Conservation (phyloP, 2,329 filamentous ascomycete species). For the Colletotrichum zoysiae region DNA sequence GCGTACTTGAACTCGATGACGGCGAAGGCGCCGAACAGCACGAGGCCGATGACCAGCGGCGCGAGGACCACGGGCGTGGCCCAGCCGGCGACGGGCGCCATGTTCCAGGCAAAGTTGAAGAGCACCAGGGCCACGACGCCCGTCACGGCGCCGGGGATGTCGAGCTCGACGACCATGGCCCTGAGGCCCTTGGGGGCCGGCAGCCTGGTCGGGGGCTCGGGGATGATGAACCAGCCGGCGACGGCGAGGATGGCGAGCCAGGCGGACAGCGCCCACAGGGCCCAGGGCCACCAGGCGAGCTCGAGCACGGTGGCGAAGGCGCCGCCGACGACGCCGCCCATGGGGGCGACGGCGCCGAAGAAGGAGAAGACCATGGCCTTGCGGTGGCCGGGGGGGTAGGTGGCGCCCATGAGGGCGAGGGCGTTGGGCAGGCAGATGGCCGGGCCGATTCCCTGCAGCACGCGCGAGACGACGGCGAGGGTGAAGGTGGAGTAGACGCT, state of each 20-base stretch:
- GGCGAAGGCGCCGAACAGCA: slow-evolving; percentile 68
- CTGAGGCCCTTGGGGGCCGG: slow-evolving; percentile 33
- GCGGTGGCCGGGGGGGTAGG: slow-evolving; percentile 67
- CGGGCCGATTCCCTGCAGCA: slow-evolving; percentile 70
- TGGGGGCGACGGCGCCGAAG: slow-evolving; percentile 61
- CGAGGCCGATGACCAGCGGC: slow-evolving; percentile 67
- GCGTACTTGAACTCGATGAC: slow-evolving; percentile 65
- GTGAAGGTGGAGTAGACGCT: slow-evolving; percentile 45
- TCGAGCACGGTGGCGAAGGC: slow-evolving; percentile 55
- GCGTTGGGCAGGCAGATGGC: slow-evolving; percentile 74
- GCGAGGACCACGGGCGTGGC: slow-evolving; percentile 66
- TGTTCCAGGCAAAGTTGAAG: slow-evolving; percentile 77
- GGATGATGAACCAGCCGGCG: slow-evolving; percentile 52
- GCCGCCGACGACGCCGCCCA: slow-evolving; percentile 59
- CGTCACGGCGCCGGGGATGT: slow-evolving; percentile 54
- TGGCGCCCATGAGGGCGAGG: slow-evolving; percentile 70
- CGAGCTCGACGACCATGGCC: slow-evolving; percentile 50
- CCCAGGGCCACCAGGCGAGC: slow-evolving; percentile 62
- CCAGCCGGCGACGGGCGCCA: slow-evolving; percentile 73
- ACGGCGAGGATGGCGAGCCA: slow-evolving; percentile 51
- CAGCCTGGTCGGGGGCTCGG: slow-evolving; percentile 45
- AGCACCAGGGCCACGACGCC: slow-evolving; percentile 70
- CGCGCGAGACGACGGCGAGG: slow-evolving; percentile 56
- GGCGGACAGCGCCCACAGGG: slow-evolving; percentile 58
- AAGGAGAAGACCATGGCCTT: slow-evolving; percentile 72